Percentiles rank a stretch among this genome's conserved stretches.
Evolutionary conservation across 305 asterid species (phyloP).

Genomic region (Solanum hybrid): DNA sequence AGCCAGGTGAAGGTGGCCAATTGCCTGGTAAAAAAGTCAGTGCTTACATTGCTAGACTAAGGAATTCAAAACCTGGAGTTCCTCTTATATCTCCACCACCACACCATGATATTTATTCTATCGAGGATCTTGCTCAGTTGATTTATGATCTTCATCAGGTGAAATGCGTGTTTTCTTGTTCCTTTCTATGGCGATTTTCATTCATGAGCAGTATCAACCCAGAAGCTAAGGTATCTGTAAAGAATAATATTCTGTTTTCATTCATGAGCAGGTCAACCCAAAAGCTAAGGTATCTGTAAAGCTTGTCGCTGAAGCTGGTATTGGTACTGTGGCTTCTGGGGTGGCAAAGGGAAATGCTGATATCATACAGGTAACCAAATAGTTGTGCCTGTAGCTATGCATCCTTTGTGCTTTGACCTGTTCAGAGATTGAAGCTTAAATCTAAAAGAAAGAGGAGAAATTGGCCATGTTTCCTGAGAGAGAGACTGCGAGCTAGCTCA

Average conservation of each 20-base stretch:
- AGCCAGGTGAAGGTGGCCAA: constrained; percentile 99
- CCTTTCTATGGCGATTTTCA: constrained; percentile 1
- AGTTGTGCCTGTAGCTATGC: not conserved
- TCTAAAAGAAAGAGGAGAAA: not conserved
- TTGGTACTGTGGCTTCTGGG: constrained; percentile 99
- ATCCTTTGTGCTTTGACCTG: not conserved
- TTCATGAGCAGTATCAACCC: constrained; percentile 63
- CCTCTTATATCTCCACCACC: constrained; percentile 99
- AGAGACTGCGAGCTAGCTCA: not conserved
- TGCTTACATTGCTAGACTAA: constrained; percentile 90
- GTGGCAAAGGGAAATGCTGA: constrained; percentile 99
- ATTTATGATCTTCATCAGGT: constrained; percentile 99
- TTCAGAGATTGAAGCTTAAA: not conserved
- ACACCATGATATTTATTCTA: constrained; percentile 96
- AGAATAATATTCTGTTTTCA: constrained; percentile 2
- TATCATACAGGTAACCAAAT: constrained; percentile 64
- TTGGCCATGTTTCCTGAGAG: not conserved
- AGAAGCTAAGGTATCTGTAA: constrained; percentile 74
- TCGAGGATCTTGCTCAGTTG: constrained; percentile 98
- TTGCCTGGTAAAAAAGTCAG: constrained; percentile 99
- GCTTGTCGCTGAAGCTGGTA: constrained; percentile 99
- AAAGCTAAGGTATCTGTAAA: constrained; percentile 95
- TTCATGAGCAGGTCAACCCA: constrained; percentile 73
- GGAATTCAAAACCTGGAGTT: constrained; percentile 98
- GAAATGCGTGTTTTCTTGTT: not conserved